Percentiles rank a stretch among this genome's conserved stretches.
Evolutionary conservation across 1,139 yeast species (phyloP).

Genomic region (Yamadazyma conglobata): DNA sequence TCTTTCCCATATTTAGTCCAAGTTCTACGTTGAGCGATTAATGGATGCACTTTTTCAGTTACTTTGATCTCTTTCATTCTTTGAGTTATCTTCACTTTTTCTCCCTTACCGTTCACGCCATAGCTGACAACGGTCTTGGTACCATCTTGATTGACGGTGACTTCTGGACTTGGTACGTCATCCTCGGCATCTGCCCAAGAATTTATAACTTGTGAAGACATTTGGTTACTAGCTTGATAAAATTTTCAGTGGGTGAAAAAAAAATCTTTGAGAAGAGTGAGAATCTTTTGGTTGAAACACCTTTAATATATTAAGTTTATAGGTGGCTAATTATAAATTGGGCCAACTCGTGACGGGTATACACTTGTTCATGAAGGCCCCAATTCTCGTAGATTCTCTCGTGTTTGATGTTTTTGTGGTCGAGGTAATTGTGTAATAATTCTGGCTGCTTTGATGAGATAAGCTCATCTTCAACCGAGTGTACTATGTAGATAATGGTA

Average conservation of each 20-base stretch:
- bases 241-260: slow-evolving; percentile 1
- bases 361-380: slow-evolving; percentile 37
- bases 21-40: slow-evolving; percentile 67
- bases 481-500: slow-evolving; percentile 19
- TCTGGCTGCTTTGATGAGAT: slow-evolving; percentile 25
- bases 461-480: slow-evolving; percentile 35
- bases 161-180: slow-evolving; percentile 63
- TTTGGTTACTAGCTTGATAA: slow-evolving; percentile 10
- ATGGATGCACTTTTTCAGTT: slow-evolving; percentile 77
- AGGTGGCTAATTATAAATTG: slow-evolving; percentile 9
- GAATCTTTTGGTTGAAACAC: neutral
- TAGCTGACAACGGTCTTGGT: slow-evolving; percentile 84
- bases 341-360: slow-evolving; percentile 21
- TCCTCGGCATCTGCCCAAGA: slow-evolving; percentile 72
- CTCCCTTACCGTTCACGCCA: slow-evolving; percentile 73
- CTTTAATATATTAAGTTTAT: neutral
- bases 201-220: slow-evolving; percentile 41
- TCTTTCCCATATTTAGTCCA: slow-evolving; percentile 87
- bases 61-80: slow-evolving; percentile 73
- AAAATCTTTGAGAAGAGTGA: slow-evolving; percentile 2
- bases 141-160: slow-evolving; percentile 79
- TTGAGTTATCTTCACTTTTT: slow-evolving; percentile 85
- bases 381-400: slow-evolving; percentile 18
- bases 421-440: slow-evolving; percentile 17
- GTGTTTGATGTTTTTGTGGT: slow-evolving; percentile 6